Evolutionary conservation across 352 stramenopile genomes (phyloP), one percentile per base, ranked within the genome.

Genomic region (Phytophthora sansomeana): DNA sequence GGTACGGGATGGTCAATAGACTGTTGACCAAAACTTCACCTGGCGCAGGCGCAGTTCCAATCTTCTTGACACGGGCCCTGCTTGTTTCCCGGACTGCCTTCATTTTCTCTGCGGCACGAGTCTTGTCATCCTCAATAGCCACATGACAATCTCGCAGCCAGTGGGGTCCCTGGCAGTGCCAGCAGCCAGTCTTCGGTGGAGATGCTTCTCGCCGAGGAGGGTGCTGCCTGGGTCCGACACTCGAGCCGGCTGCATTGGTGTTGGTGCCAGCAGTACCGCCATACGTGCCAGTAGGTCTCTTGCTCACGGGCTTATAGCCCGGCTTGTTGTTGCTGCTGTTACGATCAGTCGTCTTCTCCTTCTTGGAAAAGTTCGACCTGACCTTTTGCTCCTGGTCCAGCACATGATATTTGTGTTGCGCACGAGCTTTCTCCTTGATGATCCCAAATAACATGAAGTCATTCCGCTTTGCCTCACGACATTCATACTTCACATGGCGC

Each of bases 401-500:
- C 16, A 60, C 29, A n/a, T 67, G 42, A 5, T 67, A 60, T 21
- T 54, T 51, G 16, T 60, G 41, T 14, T 61, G 41, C 6, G 50
- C 32, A 7, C 41, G 32, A 42, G 49, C 49, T 16, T 59, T 67
- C 13, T 60, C 58, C 29, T 67, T 60, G 13, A 67, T 67, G 4
- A 67, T 48, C 6, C 49, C 19, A 26, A 67, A 67, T 1, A 59
- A 16, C 1, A 21, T 24, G 30, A 59, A 60, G 32, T 66, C 47
- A 24, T 67, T 67, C 19, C 41, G 14, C 24, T 59, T 67, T 1
- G 39, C 39, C n/a, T 59, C 48, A 13, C 21, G 39, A n/a, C 16
- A 51, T 24, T 47, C 19, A n/a, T 59, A 60, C 32, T 59, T 58
- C 17, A 41, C 19, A 26, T 67, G 49, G 0, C 58, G 58, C 1